A percentile compares a stretch with the other conserved stretches of the same genome.
These are phyloP conservation scores for Quercus engelmannii DNA, from an alignment of 306 rosid genomes.

Conservation along the genomic window DNA sequence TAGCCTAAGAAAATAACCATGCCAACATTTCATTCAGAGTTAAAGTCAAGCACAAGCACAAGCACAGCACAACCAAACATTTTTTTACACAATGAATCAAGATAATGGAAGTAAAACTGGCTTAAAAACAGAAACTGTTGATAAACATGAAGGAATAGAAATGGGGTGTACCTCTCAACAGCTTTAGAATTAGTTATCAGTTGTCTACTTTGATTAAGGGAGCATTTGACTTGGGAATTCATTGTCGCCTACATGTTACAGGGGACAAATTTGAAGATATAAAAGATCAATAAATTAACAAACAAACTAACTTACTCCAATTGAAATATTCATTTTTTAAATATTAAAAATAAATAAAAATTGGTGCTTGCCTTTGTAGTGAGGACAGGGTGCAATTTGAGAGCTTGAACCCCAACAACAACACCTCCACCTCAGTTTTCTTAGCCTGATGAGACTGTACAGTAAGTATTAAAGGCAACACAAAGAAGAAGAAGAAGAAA, in stretches of 20 bases:
- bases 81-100: neutral
- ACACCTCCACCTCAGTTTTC: conserved; percentile 8
- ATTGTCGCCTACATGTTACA: neutral
- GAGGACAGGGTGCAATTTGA: conserved; percentile 6
- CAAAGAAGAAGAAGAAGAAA: neutral
- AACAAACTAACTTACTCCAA: neutral
- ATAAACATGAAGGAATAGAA: neutral
- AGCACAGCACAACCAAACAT: neutral
- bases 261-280: neutral
- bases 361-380: conserved; percentile 23
- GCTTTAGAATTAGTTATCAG: conserved; percentile 22
- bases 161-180: conserved; percentile 46
- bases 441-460: conserved; percentile 9
- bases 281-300: neutral
- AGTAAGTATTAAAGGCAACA: neutral
- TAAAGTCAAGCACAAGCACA: neutral
- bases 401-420: conserved; percentile 1
- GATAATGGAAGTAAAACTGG: neutral
- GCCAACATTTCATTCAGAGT: neutral
- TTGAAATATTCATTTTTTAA: neutral
- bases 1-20: too few relatives aligned
- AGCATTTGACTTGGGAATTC: conserved; percentile 19
- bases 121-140: neutral
- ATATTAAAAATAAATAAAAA: neutral
- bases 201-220: conserved; percentile 26